phyloP scores from a whole-genome alignment of 129 eudicot genomes.

The Centaurea solstitialis region DNA sequence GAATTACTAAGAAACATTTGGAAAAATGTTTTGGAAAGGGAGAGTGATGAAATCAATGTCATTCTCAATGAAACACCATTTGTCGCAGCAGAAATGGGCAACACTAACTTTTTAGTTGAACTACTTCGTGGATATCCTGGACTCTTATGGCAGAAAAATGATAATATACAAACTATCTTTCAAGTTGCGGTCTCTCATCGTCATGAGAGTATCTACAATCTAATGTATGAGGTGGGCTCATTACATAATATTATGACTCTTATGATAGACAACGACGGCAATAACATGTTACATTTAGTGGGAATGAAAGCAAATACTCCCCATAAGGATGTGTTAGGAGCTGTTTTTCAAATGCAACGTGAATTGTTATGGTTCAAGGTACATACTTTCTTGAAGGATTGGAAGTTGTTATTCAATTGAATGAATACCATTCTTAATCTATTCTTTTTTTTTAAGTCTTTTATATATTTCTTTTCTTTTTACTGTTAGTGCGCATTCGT shows the following conservation, averaged over 20 bases:
- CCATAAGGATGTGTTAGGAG: conserved; percentile 14
- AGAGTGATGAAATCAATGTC: not conserved
- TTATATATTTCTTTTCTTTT: too few species aligned
- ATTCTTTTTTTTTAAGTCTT: too few species aligned
- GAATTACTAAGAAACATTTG: conserved; percentile 1
- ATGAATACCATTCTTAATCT: too few species aligned
- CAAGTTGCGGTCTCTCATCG: conserved; percentile 42
- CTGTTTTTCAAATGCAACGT: conserved; percentile 33
- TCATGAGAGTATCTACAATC: conserved; percentile 18
- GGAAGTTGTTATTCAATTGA: too few species aligned
- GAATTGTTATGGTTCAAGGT: conserved; percentile 48
- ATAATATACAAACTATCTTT: conserved; percentile 24
- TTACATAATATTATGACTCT: conserved; percentile 5
- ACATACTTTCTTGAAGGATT: not conserved
- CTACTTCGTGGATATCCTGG: conserved; percentile 29
- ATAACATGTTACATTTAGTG: conserved; percentile 42
- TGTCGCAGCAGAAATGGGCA: conserved; percentile 41
- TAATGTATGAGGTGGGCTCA: conserved; percentile 33
- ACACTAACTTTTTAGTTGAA: conserved; percentile 24
- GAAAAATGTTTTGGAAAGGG: not conserved
- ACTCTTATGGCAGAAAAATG: conserved; percentile 29
- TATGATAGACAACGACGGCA: conserved; percentile 6
- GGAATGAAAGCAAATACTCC: conserved; percentile 25
- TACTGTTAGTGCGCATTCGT: too few species aligned
- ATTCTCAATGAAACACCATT: conserved; percentile 17